These are phyloP conservation scores for Linnemannia exigua DNA, from an alignment of 192 early-diverging fungal genomes.

Conservation along the genomic window DNA sequence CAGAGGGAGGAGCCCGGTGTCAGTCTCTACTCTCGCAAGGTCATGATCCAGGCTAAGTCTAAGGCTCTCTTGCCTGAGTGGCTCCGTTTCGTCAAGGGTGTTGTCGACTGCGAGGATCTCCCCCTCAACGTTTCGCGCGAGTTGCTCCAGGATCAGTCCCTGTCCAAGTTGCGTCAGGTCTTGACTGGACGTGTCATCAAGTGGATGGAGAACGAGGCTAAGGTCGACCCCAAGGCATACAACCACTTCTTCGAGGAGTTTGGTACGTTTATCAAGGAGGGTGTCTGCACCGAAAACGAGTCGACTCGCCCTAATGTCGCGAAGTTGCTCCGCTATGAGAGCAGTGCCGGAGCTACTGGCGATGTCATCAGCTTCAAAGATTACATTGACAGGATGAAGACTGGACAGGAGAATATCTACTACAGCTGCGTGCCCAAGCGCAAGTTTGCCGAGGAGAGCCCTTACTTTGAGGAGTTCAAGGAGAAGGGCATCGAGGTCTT, in stretches of 20 bases:
- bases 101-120: constrained; percentile 88
- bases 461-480: constrained; percentile 82
- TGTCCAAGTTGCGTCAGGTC: constrained; percentile 71
- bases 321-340: constrained; percentile 73
- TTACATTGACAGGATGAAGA: constrained; percentile 78
- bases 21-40: constrained; percentile 74
- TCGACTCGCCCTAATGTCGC: constrained; percentile 66
- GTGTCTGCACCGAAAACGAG: constrained; percentile 78
- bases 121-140: constrained; percentile 90
- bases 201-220: constrained; percentile 69
- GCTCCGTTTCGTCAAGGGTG: constrained; percentile 84
- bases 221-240: constrained; percentile 61
- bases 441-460: constrained; percentile 71
- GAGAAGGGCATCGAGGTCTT: constrained; percentile 81
- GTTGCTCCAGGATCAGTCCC: constrained; percentile 78
- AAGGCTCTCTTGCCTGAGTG: constrained; percentile 81
- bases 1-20: constrained; percentile 71
- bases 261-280: constrained; percentile 81
- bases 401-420: constrained; percentile 83
- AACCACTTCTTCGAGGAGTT: constrained; percentile 75
- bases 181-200: constrained; percentile 69
- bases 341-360: constrained; percentile 39
- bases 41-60: constrained; percentile 76
- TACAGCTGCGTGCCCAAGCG: constrained; percentile 72
- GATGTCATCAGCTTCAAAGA: constrained; percentile 76